phyloP scores from a whole-genome alignment of 225 moss, liverwort and hornwort species.

The Physcomitrellopsis africana region DNA sequence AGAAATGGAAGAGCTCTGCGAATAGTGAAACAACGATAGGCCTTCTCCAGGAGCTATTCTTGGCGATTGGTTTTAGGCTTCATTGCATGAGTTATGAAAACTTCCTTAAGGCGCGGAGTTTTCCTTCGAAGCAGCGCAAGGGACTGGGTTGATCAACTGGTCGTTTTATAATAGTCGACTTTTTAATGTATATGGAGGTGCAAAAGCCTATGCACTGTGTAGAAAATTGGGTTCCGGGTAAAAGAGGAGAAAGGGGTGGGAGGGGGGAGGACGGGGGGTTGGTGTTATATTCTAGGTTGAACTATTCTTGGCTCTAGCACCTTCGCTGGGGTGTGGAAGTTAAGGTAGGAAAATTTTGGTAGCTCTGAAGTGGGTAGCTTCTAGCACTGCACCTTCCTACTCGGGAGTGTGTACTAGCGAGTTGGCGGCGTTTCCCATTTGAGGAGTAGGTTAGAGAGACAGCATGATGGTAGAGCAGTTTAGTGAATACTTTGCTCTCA shows the following conservation, averaged over 20 bases:
- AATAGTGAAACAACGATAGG: neutral
- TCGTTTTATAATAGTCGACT: conserved; percentile 19
- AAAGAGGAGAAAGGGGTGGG: too few species aligned
- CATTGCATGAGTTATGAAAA: conserved; percentile 17
- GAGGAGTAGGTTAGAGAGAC: conserved; percentile 32
- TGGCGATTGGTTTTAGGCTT: neutral
- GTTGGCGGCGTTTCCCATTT: neutral
- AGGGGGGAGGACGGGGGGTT: too few species aligned
- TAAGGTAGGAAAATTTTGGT: conserved; percentile 41
- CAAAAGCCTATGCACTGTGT: conserved; percentile 46
- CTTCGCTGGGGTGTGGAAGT: conserved; percentile 4
- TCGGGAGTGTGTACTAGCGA: neutral
- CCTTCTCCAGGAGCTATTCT: neutral
- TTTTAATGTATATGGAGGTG: conserved; percentile 46
- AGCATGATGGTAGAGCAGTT: conserved; percentile 44
- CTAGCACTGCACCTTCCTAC: conserved; percentile 28
- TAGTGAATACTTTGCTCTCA: conserved; percentile 27
- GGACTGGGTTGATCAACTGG: conserved; percentile 24
- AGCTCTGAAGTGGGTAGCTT: conserved; percentile 31
- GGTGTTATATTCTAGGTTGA: conserved; percentile 22
- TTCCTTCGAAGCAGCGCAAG: neutral
- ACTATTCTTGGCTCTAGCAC: conserved; percentile 27
- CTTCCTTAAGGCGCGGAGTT: neutral
- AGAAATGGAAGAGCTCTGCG: neutral
- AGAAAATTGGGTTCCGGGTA: conserved; percentile 34